A percentile compares a stretch with the other conserved stretches of the same genome.
These are phyloP conservation scores for Debaryomyces udenii DNA, from an alignment of 1,139 yeast species.

Conservation along the genomic window DNA sequence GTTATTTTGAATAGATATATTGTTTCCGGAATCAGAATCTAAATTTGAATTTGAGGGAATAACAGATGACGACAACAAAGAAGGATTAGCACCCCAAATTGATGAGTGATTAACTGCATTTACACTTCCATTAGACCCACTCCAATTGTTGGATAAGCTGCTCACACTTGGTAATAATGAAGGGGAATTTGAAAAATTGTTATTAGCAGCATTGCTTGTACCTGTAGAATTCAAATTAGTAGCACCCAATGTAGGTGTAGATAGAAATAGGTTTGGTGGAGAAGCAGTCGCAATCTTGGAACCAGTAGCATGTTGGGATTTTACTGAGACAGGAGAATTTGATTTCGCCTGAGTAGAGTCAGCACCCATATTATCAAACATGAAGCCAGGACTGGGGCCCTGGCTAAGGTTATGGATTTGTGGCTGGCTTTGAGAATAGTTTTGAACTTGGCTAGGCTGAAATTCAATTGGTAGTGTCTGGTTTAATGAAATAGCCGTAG, in stretches of 20 bases:
- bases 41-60: conserved; percentile 1
- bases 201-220: conserved; percentile 15
- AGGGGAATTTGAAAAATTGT: conserved; percentile 22
- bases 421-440: conserved; percentile 11
- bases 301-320: conserved; percentile 15
- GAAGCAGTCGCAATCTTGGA: conserved; percentile 20
- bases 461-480: conserved; percentile 10
- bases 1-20: conserved; percentile 6
- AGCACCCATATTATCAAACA: conserved; percentile 22
- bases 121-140: conserved; percentile 12
- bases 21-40: conserved; percentile 6
- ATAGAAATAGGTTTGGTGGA: conserved; percentile 32
- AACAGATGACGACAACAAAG: conserved; percentile 1
- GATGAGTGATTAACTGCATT: conserved; percentile 14
- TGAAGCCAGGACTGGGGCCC: conserved; percentile 19
- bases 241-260: conserved; percentile 17
- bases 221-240: conserved; percentile 13
- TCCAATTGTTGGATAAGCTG: conserved; percentile 10
- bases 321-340: conserved; percentile 24
- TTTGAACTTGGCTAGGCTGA: conserved; percentile 4
- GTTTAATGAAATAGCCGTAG: conserved; percentile 15
- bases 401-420: conserved; percentile 17
- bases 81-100: conserved; percentile 19
- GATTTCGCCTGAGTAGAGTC: conserved; percentile 9
- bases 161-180: conserved; percentile 17